Evolutionary conservation across 495 filamentous ascomycete species (phyloP).

Genomic region (Talaromyces borbonicus): DNA sequence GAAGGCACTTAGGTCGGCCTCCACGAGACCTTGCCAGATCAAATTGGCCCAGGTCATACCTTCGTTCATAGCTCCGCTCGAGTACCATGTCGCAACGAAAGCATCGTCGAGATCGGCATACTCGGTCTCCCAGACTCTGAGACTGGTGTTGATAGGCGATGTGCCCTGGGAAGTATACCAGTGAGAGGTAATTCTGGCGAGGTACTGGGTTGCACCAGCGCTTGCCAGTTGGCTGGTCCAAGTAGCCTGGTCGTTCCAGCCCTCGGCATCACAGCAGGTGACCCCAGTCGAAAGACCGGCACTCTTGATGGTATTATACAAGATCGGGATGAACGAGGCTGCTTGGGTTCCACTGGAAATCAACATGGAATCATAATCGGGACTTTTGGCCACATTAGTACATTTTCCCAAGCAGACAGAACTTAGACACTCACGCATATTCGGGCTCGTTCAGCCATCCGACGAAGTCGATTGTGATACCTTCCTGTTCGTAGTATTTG

Average conservation of each 20-base stretch:
- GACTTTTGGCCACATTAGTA: slow-evolving; percentile 4
- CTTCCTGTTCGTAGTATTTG: slow-evolving; percentile 38
- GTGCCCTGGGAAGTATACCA: slow-evolving; percentile 33
- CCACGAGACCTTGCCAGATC: slow-evolving; percentile 34
- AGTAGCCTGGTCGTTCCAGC: slow-evolving; percentile 31
- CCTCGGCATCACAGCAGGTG: slow-evolving; percentile 43
- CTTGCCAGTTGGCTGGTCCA: slow-evolving; percentile 30
- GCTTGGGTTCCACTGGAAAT: slow-evolving; percentile 37
- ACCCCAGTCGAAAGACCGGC: slow-evolving; percentile 28
- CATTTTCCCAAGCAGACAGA: neutral
- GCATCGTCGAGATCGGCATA: slow-evolving; percentile 36
- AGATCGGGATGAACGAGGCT: slow-evolving; percentile 36
- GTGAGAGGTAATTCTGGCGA: slow-evolving; percentile 38
- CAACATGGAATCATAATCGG: slow-evolving; percentile 33
- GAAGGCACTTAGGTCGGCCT: slow-evolving; percentile 35
- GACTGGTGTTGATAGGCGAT: slow-evolving; percentile 26
- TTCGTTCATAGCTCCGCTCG: slow-evolving; percentile 34
- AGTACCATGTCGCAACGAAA: slow-evolving; percentile 41
- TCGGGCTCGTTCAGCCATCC: slow-evolving; percentile 52
- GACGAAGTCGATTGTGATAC: slow-evolving; percentile 38
- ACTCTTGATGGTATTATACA: slow-evolving; percentile 28
- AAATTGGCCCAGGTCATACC: slow-evolving; percentile 47
- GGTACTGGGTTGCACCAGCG: slow-evolving; percentile 28
- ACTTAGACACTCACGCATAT: slow-evolving; percentile 12
- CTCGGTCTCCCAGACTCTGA: slow-evolving; percentile 42